A percentile compares a stretch with the other conserved stretches of the same genome.
Conservation (phyloP, 768 basidiomycete species). For the Leccinum rimulosum region DNA sequence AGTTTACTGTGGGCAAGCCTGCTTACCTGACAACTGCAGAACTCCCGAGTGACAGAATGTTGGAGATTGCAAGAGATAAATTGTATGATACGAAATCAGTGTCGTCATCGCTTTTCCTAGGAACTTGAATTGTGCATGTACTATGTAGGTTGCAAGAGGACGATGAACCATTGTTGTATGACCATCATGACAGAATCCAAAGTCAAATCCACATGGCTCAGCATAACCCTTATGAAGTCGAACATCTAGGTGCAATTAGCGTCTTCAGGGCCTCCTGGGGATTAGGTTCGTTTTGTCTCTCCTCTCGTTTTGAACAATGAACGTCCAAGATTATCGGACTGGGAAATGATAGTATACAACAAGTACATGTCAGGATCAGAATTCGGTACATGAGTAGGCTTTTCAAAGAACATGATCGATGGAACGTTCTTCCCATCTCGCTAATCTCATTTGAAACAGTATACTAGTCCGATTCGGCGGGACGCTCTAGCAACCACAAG, state of each 20-base stretch:
- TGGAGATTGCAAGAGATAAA: no score
- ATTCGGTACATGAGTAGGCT: slow-evolving; percentile 55
- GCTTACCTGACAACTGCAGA: no score
- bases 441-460: slow-evolving; percentile 56
- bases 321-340: background rate
- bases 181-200: no score
- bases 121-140: no score
- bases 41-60: no score
- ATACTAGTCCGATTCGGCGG: slow-evolving; percentile 42
- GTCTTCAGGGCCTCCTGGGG: background rate
- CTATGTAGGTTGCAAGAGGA: no score
- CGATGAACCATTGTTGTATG: no score
- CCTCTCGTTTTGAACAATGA: background rate
- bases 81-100: no score
- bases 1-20: no score
- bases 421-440: slow-evolving; percentile 82
- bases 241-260: background rate
- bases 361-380: slow-evolving; percentile 87
- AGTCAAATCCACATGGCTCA: no score
- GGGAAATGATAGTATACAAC: slow-evolving; percentile 88
- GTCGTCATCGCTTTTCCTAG: no score
- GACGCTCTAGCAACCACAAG: slow-evolving; percentile 89
- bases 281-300: background rate
- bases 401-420: slow-evolving; percentile 76
- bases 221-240: no score